Percentiles rank a stretch among this genome's conserved stretches.
Evolutionary conservation across 1,284 basidiomycete species (phyloP).

Genomic region (Microstroma glucosiphilum): DNA sequence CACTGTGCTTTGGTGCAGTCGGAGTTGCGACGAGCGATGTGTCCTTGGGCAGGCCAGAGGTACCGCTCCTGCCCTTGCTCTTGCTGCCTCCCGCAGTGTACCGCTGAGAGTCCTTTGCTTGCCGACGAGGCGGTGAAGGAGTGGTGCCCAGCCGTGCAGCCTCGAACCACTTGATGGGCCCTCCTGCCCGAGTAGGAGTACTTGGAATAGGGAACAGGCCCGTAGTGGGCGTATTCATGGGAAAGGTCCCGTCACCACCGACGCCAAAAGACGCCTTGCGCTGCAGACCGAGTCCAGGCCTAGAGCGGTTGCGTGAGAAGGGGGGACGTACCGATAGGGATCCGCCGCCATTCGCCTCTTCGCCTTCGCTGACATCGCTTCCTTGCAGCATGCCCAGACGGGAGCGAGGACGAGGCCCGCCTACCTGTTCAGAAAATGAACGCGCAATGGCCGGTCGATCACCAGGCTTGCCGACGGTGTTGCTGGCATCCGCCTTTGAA

Average conservation of each 20-base stretch:
- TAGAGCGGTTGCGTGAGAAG: background rate
- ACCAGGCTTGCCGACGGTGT: background rate
- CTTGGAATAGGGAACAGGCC: slow-evolving; percentile 30
- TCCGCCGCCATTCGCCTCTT: background rate
- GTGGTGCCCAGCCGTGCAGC: slow-evolving; percentile 40
- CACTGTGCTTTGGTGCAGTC: background rate
- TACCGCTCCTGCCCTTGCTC: background rate
- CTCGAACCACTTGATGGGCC: slow-evolving; percentile 44
- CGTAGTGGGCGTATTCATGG: slow-evolving; percentile 23
- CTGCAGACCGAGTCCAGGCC: slow-evolving; percentile 12
- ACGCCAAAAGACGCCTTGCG: slow-evolving; percentile 19
- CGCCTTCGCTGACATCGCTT: slow-evolving; percentile 4
- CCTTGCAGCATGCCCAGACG: too few relatives aligned
- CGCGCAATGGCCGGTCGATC: background rate
- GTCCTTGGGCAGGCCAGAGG: background rate
- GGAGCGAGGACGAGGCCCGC: too few relatives aligned
- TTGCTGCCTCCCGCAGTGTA: background rate
- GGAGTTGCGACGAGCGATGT: background rate
- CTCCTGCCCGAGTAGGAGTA: slow-evolving; percentile 39
- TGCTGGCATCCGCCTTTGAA: background rate
- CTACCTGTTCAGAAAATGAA: background rate
- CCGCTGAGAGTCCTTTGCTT: slow-evolving; percentile 9
- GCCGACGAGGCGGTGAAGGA: slow-evolving; percentile 31
- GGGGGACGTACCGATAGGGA: background rate
- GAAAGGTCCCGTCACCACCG: slow-evolving; percentile 20